Conservation (phyloP, 345 rosid species). For the Aethionema arabicum region DNA sequence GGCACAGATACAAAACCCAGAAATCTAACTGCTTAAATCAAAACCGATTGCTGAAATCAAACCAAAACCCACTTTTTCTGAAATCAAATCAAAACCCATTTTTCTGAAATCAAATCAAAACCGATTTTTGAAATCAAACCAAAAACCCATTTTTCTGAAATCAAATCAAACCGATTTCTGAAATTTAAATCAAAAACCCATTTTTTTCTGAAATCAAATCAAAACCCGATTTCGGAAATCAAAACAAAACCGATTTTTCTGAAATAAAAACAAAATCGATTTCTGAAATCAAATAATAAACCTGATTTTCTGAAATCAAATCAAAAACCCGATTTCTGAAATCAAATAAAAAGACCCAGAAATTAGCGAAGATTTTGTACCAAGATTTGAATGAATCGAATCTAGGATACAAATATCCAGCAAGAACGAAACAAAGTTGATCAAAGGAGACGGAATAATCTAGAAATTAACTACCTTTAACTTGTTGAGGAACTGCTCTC, state of each 20-base stretch:
- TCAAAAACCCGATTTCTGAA: constrained; percentile 7
- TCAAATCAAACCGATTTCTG: background rate
- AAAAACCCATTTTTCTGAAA: background rate
- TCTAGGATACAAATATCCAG: background rate
- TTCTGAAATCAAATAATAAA: background rate
- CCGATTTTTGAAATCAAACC: too few species aligned
- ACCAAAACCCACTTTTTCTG: background rate
- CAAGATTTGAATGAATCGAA: too few species aligned
- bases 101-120: background rate
- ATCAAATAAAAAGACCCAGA: background rate
- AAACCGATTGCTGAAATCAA: too few species aligned
- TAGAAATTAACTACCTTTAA: constrained; percentile 18
- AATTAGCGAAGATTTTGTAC: too few species aligned
- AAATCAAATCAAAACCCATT: background rate
- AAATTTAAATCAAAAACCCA: too few species aligned
- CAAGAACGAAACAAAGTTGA: background rate
- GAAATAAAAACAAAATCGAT: too few species aligned
- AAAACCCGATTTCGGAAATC: background rate
- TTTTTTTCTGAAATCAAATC: background rate
- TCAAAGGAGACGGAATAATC: background rate
- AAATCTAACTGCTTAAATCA: background rate
- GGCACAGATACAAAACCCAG: background rate
- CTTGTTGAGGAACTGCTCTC: constrained; percentile 25
- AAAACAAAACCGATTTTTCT: background rate
- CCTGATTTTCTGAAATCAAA: too few species aligned